Conservation (phyloP, 352 stramenopile genomes). For the Globisporangium takayamanum region DNA sequence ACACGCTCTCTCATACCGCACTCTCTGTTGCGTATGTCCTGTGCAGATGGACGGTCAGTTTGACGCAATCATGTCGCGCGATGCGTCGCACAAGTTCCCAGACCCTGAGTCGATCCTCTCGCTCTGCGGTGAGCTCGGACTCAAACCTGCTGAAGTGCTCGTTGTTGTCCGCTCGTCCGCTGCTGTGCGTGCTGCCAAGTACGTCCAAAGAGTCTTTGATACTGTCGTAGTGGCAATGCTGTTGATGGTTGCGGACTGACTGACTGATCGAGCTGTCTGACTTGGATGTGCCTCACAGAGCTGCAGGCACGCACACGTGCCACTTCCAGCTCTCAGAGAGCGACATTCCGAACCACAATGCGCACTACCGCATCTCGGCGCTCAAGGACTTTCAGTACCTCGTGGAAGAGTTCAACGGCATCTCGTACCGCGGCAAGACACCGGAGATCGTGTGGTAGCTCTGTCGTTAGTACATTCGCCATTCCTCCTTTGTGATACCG, state of each 20-base stretch:
- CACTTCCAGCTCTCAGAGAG: slow-evolving; percentile 61
- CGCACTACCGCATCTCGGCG: slow-evolving; percentile 56
- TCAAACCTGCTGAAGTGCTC: slow-evolving; percentile 46
- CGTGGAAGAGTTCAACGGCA: slow-evolving; percentile 68
- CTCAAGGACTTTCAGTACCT: slow-evolving; percentile 63
- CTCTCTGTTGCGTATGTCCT: background rate
- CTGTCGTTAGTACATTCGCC: background rate
- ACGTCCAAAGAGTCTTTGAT: slow-evolving; percentile 2
- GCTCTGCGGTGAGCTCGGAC: slow-evolving; percentile 44
- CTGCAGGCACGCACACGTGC: slow-evolving; percentile 46
- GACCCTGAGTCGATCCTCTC: slow-evolving; percentile 36
- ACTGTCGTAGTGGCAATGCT: background rate
- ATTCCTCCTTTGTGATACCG: background rate
- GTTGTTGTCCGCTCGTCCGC: slow-evolving; percentile 45
- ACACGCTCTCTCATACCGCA: background rate
- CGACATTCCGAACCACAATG: slow-evolving; percentile 68
- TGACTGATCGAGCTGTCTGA: background rate
- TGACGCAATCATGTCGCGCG: slow-evolving; percentile 41
- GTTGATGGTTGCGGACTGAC: background rate
- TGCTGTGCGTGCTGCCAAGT: slow-evolving; percentile 64
- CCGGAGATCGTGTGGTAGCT: slow-evolving; percentile 16
- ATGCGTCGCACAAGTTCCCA: slow-evolving; percentile 40
- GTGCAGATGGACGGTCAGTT: slow-evolving; percentile 62
- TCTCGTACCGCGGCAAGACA: slow-evolving; percentile 49
- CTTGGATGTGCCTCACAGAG: slow-evolving; percentile 16